A percentile compares a stretch with the other conserved stretches of the same genome.
These are phyloP conservation scores for Ormosia semicastrata DNA, from an alignment of 306 rosid species.

Conservation along the genomic window DNA sequence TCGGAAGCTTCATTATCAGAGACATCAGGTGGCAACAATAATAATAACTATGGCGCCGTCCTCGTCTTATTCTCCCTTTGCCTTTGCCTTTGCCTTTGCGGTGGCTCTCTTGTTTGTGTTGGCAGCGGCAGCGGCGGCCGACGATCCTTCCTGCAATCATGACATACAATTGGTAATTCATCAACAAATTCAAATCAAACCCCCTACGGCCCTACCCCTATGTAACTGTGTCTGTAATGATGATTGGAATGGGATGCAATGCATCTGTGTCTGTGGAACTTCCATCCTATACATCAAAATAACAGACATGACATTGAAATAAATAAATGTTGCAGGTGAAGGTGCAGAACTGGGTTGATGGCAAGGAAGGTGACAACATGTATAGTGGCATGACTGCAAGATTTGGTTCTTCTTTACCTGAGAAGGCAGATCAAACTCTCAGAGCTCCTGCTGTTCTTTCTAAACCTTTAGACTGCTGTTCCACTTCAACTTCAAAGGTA, in stretches of 20 bases:
- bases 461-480: constrained; percentile 68
- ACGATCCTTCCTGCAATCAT: constrained; percentile 20
- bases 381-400: constrained; percentile 57
- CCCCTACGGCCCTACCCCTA: too few relatives aligned
- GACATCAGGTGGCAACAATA: background rate
- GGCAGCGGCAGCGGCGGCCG: background rate
- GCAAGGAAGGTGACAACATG: constrained; percentile 36
- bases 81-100: background rate
- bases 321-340: constrained; percentile 48
- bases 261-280: too few relatives aligned
- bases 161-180: constrained; percentile 17
- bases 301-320: background rate
- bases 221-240: too few relatives aligned
- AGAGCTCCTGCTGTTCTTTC: constrained; percentile 49
- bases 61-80: background rate
- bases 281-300: too few relatives aligned
- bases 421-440: constrained; percentile 24
- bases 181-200: too few relatives aligned
- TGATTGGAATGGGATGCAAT: too few relatives aligned
- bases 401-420: constrained; percentile 71
- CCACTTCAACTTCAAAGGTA: constrained; percentile 62
- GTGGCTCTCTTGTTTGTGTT: background rate
- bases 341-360: constrained; percentile 67
- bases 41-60: constrained; percentile 4
- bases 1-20: too few relatives aligned